A percentile compares a stretch with the other conserved stretches of the same genome.
phyloP scores from a whole-genome alignment of 345 rosid species.

The Ceriops decandra region DNA sequence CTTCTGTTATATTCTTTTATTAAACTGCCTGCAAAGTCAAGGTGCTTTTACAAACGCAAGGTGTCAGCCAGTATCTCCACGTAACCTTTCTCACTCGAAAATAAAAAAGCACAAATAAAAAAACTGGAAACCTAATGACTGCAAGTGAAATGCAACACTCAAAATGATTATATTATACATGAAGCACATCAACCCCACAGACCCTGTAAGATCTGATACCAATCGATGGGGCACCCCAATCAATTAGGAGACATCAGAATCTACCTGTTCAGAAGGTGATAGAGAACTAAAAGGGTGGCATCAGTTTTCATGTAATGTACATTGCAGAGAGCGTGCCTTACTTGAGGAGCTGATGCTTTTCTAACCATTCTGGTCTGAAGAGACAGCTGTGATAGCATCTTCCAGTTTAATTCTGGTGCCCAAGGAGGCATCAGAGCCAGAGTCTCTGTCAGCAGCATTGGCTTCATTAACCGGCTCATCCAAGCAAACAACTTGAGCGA shows the following conservation, averaged over 20 bases:
- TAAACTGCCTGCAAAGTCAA: constrained; percentile 36
- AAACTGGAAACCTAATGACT: constrained; percentile 28
- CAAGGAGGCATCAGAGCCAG: constrained; percentile 32
- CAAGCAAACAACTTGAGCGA: constrained; percentile 66
- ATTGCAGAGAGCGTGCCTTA: constrained; percentile 9
- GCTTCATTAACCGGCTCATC: constrained; percentile 60
- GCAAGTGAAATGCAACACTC: constrained; percentile 29
- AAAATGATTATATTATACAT: constrained; percentile 42
- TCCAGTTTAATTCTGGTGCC: constrained; percentile 42
- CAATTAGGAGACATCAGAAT: constrained; percentile 20
- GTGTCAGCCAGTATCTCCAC: constrained; percentile 23
- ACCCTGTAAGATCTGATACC: constrained; percentile 30
- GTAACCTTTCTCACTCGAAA: constrained; percentile 16
- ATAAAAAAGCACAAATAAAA: constrained; percentile 20
- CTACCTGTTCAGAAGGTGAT: constrained; percentile 23
- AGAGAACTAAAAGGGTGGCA: constrained; percentile 9
- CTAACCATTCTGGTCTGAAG: constrained; percentile 51
- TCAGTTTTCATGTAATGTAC: constrained; percentile 14
- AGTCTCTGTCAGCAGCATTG: constrained; percentile 21
- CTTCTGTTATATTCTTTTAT: constrained; percentile 30
- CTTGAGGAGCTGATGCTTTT: constrained; percentile 22
- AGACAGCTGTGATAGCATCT: constrained; percentile 30
- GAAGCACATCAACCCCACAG: constrained; percentile 33
- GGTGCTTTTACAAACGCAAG: constrained; percentile 48
- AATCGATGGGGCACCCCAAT: constrained; percentile 14